Evolutionary conservation across 179 eudicot species (phyloP).

Genomic region (Gypsophila paniculata): DNA sequence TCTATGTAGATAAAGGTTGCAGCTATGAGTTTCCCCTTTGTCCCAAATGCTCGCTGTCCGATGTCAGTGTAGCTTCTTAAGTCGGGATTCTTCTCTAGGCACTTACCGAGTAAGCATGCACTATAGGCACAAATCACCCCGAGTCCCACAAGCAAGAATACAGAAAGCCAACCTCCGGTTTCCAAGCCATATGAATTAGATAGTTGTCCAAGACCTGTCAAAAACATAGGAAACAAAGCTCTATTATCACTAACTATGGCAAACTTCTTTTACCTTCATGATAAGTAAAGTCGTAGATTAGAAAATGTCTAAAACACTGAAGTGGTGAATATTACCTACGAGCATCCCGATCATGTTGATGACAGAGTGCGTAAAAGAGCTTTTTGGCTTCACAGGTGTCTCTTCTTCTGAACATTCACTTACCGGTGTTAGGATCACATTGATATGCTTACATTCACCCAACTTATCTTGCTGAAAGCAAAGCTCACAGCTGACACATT

Average conservation of each 20-base stretch:
- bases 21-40: constrained; percentile 46
- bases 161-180: constrained; percentile 71
- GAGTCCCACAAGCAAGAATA: constrained; percentile 54
- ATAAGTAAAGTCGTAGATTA: neutral
- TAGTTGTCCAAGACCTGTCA: constrained; percentile 67
- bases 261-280: neutral
- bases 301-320: neutral
- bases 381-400: constrained; percentile 27
- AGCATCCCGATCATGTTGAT: constrained; percentile 84
- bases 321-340: constrained; percentile 43
- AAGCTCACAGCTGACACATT: constrained; percentile 22
- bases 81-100: constrained; percentile 47
- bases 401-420: constrained; percentile 15
- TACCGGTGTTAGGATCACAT: constrained; percentile 19
- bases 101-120: constrained; percentile 65
- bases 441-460: constrained; percentile 29
- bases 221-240: neutral
- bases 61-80: constrained; percentile 63
- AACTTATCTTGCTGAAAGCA: constrained; percentile 36
- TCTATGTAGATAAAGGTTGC: constrained; percentile 61
- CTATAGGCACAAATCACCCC: constrained; percentile 53
- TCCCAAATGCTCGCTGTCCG: constrained; percentile 62
- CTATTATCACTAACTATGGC: neutral
- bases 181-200: constrained; percentile 69
- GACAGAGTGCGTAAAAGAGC: constrained; percentile 59